Evolutionary conservation across 1,284 basidiomycete genomes (phyloP).

Genomic region (Cutaneotrichosporon curvatum): DNA sequence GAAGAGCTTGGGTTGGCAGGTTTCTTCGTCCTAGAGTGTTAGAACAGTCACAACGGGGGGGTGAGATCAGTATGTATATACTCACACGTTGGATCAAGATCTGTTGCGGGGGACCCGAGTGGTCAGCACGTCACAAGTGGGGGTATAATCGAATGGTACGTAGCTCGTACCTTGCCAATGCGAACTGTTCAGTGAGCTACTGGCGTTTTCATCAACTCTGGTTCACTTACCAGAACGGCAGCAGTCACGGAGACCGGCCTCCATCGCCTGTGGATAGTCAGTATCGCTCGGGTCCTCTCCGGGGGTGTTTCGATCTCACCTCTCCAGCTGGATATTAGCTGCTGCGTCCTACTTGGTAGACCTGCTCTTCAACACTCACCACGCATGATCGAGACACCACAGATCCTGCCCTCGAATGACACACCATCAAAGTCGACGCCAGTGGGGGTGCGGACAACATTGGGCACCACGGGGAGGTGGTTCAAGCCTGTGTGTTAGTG

Average conservation of each 20-base stretch:
- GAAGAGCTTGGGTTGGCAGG: conserved; percentile 79
- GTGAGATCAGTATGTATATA: conserved; percentile 6
- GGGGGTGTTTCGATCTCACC: conserved; percentile 7
- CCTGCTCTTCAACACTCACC: conserved; percentile 23
- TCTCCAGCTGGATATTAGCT: conserved; percentile 31
- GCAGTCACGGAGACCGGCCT: conserved; percentile 88
- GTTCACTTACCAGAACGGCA: conserved; percentile 51
- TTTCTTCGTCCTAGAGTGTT: conserved; percentile 73
- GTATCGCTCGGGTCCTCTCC: not conserved
- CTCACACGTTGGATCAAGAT: conserved; percentile 85
- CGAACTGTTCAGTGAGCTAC: conserved; percentile 28
- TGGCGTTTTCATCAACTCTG: conserved; percentile 4
- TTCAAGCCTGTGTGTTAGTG: conserved; percentile 87
- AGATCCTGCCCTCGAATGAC: conserved; percentile 88
- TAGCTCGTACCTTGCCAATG: conserved; percentile 42
- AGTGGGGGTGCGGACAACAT: conserved; percentile 56
- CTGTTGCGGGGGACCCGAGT: conserved; percentile 44
- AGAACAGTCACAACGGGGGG: too few species aligned
- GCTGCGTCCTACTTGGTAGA: too few species aligned
- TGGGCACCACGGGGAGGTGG: conserved; percentile 83
- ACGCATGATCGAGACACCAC: conserved; percentile 84
- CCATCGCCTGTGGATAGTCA: conserved; percentile 65
- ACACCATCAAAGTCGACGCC: conserved; percentile 79
- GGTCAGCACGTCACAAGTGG: conserved; percentile 16
- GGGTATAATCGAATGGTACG: not conserved